Evolutionary conservation across 805 yeast species (phyloP).

Genomic region (Candida ulmi): DNA sequence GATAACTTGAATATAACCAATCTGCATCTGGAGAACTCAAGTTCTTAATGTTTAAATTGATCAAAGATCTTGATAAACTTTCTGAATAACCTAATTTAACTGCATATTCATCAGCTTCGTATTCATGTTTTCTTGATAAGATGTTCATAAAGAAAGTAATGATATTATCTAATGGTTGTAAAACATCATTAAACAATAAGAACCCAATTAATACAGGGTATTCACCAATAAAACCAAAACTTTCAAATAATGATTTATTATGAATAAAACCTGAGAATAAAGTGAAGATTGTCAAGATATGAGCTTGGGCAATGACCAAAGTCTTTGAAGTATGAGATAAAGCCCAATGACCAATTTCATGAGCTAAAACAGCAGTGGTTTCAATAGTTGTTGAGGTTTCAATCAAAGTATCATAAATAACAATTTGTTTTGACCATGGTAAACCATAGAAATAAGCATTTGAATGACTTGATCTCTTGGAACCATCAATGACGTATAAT

Average conservation of each 20-base stretch:
- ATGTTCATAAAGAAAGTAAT: conserved; percentile 62
- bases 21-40: conserved; percentile 86
- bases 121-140: conserved; percentile 82
- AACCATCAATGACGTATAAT: conserved; percentile 91
- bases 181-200: conserved; percentile 68
- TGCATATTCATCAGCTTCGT: conserved; percentile 89
- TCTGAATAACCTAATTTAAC: conserved; percentile 64
- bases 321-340: conserved; percentile 80
- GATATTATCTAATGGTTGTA: conserved; percentile 70
- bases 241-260: conserved; percentile 68
- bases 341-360: conserved; percentile 98
- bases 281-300: conserved; percentile 59
- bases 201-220: conserved; percentile 81
- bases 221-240: conserved; percentile 66
- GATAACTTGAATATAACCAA: conserved; percentile 82
- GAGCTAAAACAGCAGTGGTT: conserved; percentile 94
- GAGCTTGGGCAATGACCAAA: conserved; percentile 58
- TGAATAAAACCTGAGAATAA: conserved; percentile 75
- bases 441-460: conserved; percentile 95
- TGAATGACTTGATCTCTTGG: conserved; percentile 92
- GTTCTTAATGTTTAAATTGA: conserved; percentile 73
- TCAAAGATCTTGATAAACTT: conserved; percentile 65
- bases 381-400: conserved; percentile 71
- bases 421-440: conserved; percentile 97
- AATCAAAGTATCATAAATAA: conserved; percentile 85